A percentile compares a stretch with the other conserved stretches of the same genome.
phyloP scores from a whole-genome alignment of 805 yeast species.

The Candida taoyuanica region DNA sequence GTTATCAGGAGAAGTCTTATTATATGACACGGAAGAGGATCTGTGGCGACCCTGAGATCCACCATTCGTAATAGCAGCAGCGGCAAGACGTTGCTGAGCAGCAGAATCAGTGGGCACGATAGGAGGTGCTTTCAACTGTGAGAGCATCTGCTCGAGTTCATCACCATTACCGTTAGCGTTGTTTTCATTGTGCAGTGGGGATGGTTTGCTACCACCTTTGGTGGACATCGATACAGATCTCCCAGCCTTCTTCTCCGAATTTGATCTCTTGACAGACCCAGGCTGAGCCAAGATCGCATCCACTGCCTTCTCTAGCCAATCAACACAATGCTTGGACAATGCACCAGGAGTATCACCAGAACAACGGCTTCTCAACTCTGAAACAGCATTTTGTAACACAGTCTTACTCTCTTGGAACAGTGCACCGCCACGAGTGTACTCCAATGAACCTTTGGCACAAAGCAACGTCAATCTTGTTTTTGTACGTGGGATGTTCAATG shows the following conservation, averaged over 20 bases:
- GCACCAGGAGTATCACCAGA: conserved; percentile 55
- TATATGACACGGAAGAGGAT: conserved; percentile 12
- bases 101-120: conserved; percentile 15
- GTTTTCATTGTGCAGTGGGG: conserved; percentile 14
- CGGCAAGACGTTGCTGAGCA: conserved; percentile 10
- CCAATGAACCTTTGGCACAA: conserved; percentile 73
- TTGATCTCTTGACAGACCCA: conserved; percentile 10
- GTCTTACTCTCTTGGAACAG: conserved; percentile 64
- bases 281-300: conserved; percentile 45
- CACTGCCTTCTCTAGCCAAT: conserved; percentile 53
- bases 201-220: conserved; percentile 9
- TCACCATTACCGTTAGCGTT: conserved; percentile 8
- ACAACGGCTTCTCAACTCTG: conserved; percentile 39
- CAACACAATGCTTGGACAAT: conserved; percentile 51
- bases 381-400: conserved; percentile 46
- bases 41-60: conserved; percentile 6
- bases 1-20: conserved; percentile 10
- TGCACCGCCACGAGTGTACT: conserved; percentile 80
- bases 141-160: conserved; percentile 25
- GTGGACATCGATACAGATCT: conserved; percentile 8
- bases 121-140: conserved; percentile 26
- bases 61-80: not conserved
- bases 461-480: conserved; percentile 58
- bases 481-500: conserved; percentile 57
- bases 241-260: conserved; percentile 13